Percentiles rank a stretch among this genome's conserved stretches.
phyloP scores from a whole-genome alignment of 768 basidiomycete species.

The Rhodosporidiobolus sp. region DNA sequence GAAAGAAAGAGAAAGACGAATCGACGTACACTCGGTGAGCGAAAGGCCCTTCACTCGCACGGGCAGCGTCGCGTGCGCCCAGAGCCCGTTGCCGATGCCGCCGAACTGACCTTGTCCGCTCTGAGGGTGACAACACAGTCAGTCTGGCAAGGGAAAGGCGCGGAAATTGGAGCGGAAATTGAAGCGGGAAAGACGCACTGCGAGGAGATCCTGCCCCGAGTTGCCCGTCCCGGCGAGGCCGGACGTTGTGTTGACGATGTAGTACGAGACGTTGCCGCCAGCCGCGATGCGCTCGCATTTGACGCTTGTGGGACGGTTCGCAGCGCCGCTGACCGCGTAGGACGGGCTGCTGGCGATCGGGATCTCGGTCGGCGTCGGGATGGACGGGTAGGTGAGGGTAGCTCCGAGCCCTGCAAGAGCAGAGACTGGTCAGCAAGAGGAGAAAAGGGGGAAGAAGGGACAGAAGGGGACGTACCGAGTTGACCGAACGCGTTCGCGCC shows the following conservation, averaged over 20 bases:
- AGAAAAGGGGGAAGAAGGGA: slow-evolving; percentile 46
- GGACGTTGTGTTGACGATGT: slow-evolving; percentile 20
- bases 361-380: slow-evolving; percentile 49
- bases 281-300: slow-evolving; percentile 25
- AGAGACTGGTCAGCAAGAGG: too few species aligned
- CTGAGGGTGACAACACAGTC: background rate
- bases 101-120: slow-evolving; percentile 35
- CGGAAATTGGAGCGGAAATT: background rate
- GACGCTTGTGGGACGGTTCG: slow-evolving; percentile 41
- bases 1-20: background rate
- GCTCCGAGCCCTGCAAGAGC: slow-evolving; percentile 26
- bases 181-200: slow-evolving; percentile 5
- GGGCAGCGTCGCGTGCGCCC: slow-evolving; percentile 68
- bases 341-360: slow-evolving; percentile 43
- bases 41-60: slow-evolving; percentile 73
- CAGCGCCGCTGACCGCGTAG: slow-evolving; percentile 42
- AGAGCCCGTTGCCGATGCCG: slow-evolving; percentile 53
- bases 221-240: background rate
- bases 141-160: background rate
- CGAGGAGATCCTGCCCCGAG: slow-evolving; percentile 25
- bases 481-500: slow-evolving; percentile 86
- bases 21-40: slow-evolving; percentile 71
- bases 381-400: slow-evolving; percentile 19
- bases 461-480: slow-evolving; percentile 68
- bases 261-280: slow-evolving; percentile 35